phyloP scores from a whole-genome alignment of 2,329 filamentous ascomycete species.

The Penicillium sp. region DNA sequence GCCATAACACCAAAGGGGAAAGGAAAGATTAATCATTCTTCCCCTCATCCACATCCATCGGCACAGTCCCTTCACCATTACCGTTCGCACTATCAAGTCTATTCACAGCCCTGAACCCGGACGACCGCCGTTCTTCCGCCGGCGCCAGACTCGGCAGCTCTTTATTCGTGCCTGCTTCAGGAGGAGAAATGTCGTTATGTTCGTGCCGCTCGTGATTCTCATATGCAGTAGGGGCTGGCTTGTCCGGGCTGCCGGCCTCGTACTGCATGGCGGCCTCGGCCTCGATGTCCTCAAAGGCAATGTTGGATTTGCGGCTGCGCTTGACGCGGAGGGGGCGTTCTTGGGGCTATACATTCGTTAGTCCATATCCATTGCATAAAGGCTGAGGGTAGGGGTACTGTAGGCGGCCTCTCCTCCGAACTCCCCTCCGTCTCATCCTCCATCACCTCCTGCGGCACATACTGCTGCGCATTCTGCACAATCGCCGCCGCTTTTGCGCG shows the following conservation, averaged over 20 bases:
- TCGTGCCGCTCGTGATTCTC: constrained; percentile 18
- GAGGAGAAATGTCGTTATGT: constrained; percentile 19
- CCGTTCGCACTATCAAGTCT: constrained; percentile 23
- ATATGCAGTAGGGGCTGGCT: not conserved
- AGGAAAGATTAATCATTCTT: constrained; percentile 26
- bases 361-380: not conserved
- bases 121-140: constrained; percentile 33
- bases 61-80: constrained; percentile 31
- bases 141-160: constrained; percentile 28
- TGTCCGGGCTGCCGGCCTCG: constrained; percentile 10
- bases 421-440: constrained; percentile 44
- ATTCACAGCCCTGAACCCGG: constrained; percentile 31
- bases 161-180: constrained; percentile 13
- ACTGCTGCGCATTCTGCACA: constrained; percentile 1
- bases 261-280: constrained; percentile 13
- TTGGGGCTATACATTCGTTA: constrained; percentile 34
- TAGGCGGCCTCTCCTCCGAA: constrained; percentile 42
- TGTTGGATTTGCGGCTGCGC: constrained; percentile 38
- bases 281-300: constrained; percentile 20
- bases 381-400: constrained; percentile 26
- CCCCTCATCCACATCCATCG: constrained; percentile 31
- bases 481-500: constrained; percentile 11
- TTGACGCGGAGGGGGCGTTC: constrained; percentile 45
- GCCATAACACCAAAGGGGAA: not conserved
- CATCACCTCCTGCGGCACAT: constrained; percentile 21